These are phyloP conservation scores for Aspergillus fructus DNA, from an alignment of 2,329 filamentous ascomycete genomes.

Conservation along the genomic window DNA sequence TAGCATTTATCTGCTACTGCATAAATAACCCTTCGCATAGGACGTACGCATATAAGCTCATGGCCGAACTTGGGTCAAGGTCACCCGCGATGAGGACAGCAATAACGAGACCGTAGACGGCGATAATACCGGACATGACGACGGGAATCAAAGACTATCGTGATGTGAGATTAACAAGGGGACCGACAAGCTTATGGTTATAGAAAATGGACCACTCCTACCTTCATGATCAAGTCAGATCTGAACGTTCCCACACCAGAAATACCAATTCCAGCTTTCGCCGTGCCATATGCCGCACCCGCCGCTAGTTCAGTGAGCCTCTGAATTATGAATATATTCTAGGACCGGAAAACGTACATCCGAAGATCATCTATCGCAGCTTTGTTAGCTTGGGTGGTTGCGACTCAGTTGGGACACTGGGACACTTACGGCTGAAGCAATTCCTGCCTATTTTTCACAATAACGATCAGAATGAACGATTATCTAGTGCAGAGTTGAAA, in stretches of 20 bases:
- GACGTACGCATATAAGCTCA: conserved; percentile 79
- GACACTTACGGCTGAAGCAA: conserved; percentile 49
- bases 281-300: conserved; percentile 67
- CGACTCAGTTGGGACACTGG: background rate
- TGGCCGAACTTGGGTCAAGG: conserved; percentile 65
- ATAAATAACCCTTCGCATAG: background rate
- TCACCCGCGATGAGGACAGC: conserved; percentile 93
- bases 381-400: conserved; percentile 24
- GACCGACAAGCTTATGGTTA: background rate
- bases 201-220: conserved; percentile 25
- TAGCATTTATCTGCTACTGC: conserved; percentile 13
- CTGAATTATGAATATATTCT: conserved; percentile 3
- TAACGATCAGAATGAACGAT: conserved; percentile 18
- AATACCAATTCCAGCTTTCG: conserved; percentile 68
- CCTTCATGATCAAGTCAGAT: conserved; percentile 69
- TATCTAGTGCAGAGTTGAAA: background rate
- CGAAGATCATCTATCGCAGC: conserved; percentile 49
- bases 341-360: conserved; percentile 41
- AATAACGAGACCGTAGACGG: conserved; percentile 95
- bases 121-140: conserved; percentile 98
- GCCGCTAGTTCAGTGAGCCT: conserved; percentile 48
- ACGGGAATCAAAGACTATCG: conserved; percentile 51
- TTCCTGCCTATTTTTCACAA: conserved; percentile 43
- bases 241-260: conserved; percentile 66
- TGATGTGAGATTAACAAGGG: conserved; percentile 18